Conservation (phyloP, 2,329 filamentous ascomycete genomes). For the Talaromyces sp. region DNA sequence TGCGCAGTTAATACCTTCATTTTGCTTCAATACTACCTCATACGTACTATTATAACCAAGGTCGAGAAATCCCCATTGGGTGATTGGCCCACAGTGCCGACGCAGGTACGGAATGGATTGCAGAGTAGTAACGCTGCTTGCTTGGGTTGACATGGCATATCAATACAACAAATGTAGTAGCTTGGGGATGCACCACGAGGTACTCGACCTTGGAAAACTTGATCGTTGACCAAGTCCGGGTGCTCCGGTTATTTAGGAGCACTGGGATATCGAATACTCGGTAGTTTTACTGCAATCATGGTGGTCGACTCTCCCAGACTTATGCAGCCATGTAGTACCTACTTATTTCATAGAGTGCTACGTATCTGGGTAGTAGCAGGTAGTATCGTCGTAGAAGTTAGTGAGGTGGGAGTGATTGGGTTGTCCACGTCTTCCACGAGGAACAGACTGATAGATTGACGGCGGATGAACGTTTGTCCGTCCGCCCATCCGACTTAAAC, state of each 20-base stretch:
- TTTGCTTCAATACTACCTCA: not conserved
- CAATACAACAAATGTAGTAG: not conserved
- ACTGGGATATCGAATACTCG: not conserved
- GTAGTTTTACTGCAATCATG: not conserved
- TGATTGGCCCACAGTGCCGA: not conserved
- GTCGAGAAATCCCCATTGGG: not conserved
- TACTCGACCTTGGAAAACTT: not conserved
- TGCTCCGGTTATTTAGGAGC: not conserved
- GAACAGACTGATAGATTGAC: not conserved
- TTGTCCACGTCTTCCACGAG: not conserved
- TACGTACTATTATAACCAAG: not conserved
- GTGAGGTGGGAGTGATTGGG: not conserved
- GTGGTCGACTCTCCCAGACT: not conserved
- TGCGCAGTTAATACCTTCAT: not conserved
- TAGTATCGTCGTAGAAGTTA: constrained; percentile 1
- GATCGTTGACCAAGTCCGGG: constrained; percentile 1
- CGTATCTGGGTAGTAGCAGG: not conserved
- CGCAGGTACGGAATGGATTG: constrained; percentile 6
- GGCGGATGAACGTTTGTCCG: constrained; percentile 1
- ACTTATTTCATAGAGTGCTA: not conserved
- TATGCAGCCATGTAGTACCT: constrained; percentile 3
- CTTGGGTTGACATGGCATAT: constrained; percentile 1
- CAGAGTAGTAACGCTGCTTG: not conserved
- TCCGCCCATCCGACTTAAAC: not conserved
- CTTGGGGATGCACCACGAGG: constrained; percentile 1